A percentile compares a stretch with the other conserved stretches of the same genome.
Conservation (phyloP, 768 basidiomycete genomes). For the Trichaptum fuscoviolaceum region DNA sequence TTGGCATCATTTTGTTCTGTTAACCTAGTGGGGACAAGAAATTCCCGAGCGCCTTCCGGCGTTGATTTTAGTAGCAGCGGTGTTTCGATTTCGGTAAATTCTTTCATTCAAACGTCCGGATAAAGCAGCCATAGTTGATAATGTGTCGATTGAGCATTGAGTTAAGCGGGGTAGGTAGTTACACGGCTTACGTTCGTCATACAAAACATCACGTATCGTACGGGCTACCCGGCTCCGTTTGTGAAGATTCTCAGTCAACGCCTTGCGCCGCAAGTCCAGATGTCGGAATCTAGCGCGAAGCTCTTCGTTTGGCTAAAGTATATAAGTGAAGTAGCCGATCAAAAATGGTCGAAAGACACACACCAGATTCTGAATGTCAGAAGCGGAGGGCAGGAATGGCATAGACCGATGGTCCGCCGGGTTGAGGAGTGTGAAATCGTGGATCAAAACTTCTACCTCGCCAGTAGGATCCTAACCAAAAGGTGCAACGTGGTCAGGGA, state of each 20-base stretch:
- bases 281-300: constrained; percentile 80
- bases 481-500: constrained; percentile 8
- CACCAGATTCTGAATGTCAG: constrained; percentile 70
- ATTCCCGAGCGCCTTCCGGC: constrained; percentile 93
- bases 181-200: constrained; percentile 53
- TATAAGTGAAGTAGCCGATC: constrained; percentile 3
- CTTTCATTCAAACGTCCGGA: constrained; percentile 34
- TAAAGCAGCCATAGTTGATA: constrained; percentile 6
- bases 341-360: constrained; percentile 22
- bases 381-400: constrained; percentile 87
- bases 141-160: constrained; percentile 10
- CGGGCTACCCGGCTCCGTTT: constrained; percentile 81
- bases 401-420: constrained; percentile 54
- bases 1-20: constrained; percentile 23
- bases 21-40: constrained; percentile 77
- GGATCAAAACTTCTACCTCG: constrained; percentile 75
- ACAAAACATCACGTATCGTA: constrained; percentile 64
- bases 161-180: constrained; percentile 17
- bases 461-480: constrained; percentile 53
- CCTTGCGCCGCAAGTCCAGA: constrained; percentile 79
- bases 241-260: constrained; percentile 72
- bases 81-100: constrained; percentile 91
- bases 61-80: constrained; percentile 87
- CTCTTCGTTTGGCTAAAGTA: constrained; percentile 73
- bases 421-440: constrained; percentile 71